Percentiles rank a stretch among this genome's conserved stretches.
phyloP scores from a whole-genome alignment of 495 filamentous ascomycete species.

The Friedmanniomyces simplex region DNA sequence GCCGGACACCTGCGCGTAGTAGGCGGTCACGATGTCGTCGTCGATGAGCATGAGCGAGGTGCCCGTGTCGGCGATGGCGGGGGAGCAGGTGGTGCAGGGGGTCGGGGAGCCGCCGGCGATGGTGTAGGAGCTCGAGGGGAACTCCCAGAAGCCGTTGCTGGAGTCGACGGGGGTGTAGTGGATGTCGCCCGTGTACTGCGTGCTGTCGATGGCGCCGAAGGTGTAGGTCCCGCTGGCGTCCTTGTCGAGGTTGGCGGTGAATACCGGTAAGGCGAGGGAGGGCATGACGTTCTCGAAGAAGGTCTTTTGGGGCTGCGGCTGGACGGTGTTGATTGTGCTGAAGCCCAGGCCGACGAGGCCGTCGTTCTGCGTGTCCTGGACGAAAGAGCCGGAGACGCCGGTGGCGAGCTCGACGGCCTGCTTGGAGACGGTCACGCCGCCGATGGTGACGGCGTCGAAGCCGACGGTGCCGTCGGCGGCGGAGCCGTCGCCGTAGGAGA shows the following conservation, averaged over 20 bases:
- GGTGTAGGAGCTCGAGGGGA: constrained; percentile 47
- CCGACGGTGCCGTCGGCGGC: constrained; percentile 57
- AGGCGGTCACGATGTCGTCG: constrained; percentile 27
- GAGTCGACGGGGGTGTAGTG: constrained; percentile 54
- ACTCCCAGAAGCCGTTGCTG: constrained; percentile 65
- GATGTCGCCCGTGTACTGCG: constrained; percentile 54
- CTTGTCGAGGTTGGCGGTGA: constrained; percentile 59
- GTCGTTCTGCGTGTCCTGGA: constrained; percentile 49
- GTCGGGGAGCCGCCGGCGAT: constrained; percentile 37
- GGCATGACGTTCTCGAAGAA: constrained; percentile 70
- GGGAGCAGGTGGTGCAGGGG: constrained; percentile 23
- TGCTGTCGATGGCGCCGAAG: constrained; percentile 60
- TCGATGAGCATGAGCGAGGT: constrained; percentile 34
- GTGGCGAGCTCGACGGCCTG: constrained; percentile 67
- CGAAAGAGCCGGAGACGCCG: constrained; percentile 52
- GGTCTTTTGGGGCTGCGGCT: constrained; percentile 56
- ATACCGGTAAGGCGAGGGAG: constrained; percentile 54
- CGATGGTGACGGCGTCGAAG: constrained; percentile 63
- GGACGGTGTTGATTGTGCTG: constrained; percentile 58
- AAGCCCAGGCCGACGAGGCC: constrained; percentile 76
- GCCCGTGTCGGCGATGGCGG: constrained; percentile 37
- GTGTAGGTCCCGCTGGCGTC: constrained; percentile 58
- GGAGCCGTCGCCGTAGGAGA: constrained; percentile 66
- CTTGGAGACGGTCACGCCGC: constrained; percentile 52
- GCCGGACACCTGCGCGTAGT: constrained; percentile 50